Evolutionary conservation across 768 basidiomycete species (phyloP), one percentile per base, ranked within the genome.

Genomic region (Mrakia blollopis): DNA sequence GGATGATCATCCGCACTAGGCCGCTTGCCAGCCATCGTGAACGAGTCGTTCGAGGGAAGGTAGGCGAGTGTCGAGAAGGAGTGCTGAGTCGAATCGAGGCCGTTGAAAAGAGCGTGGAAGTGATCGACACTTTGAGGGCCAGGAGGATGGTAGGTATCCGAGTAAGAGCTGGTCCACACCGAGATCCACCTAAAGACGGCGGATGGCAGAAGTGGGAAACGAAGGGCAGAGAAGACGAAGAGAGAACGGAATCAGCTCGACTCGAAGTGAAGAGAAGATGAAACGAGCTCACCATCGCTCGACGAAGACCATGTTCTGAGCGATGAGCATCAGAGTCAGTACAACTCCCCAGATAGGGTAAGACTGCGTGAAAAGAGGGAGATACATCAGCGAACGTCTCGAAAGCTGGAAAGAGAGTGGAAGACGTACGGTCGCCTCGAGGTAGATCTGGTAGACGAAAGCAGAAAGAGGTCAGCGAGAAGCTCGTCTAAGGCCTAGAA

Each of bases 1-100:
- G 91, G 91, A 54, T 89, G 87, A 28, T 87, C 85, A 21, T 86
- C 82, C 0, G 89, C 90, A 25, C 79, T 79, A n/a, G 54, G 65
- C 37, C 30, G 28, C 13, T 11, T 52, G n/a, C 60, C 18, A 0
- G n/a, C 14, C 57, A 13, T 57, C 21, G 47, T n/a, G n/a, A 76
- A 47, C 13, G 75, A 47, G 10, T n/a, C 50, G 57, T 76, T 70
- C 37, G 68, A 35, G 14, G 65, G 65, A 14, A 39, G 25, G 65
- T 50, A 52, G 16, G 61, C 14, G 30, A 39, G 30, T 2, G 57
- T 21, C 1, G 54, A 72, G 28, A 57, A 54, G n/a, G 54, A 57
- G 28, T 32, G 71, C 71, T n/a, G 50, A 13, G 73, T 37, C 35
- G 23, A 25, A 10, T 74, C 41, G 28, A 41, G 44, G 41, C 73